Base-by-base conservation (phyloP, 2,329 filamentous ascomycete genomes). In the Fusarium oxysporum region DNA sequence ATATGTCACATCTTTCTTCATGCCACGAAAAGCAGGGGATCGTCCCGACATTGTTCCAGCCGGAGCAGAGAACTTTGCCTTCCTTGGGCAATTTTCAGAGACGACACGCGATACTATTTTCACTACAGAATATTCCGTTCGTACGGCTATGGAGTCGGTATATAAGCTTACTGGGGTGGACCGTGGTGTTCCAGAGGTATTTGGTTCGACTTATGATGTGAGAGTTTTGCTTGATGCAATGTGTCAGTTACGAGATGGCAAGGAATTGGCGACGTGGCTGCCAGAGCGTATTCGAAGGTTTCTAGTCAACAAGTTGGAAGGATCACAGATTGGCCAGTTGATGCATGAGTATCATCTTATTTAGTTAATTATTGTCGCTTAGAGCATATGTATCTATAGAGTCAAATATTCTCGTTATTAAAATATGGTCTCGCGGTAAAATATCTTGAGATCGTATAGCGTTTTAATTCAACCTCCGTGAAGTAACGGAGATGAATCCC, bases 1-100 rank as follows among this genome's bases (percentile, higher is more conserved):
- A 1, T 60, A 60, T 9, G 57, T 60, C 47, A 60, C 57, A 6
- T 60, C 47, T 1, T 60, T 60, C 30, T 60, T 60, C 28, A 60
- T 60, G 47, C 57, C 57, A 3, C 47, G 57, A 21, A 38, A 54
- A 3, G 35, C 57, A n/a, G 57, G 57, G 1, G 57, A 60, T 25
- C 57, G 57, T 17, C 57, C 57, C 8, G 14, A 54, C 13, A 25
- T 60, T n/a, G n/a, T 60, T 8, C 57, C 57, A 28, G 7, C 28
- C 4, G 57, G 57, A 8, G 47, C 57, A 9, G 57, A 60, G 47
- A 60, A 60, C 37, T 60, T 60, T 43, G 57, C 57, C n/a, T 60
- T 60, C 9, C 38, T 60, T 33, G 57, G 57, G 7, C 57, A 60
- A 5, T 60, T 60, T 17, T 30, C 57, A 0, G 47, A 60, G 47